Evolutionary conservation across 768 basidiomycete genomes (phyloP), one percentile per base, ranked within the genome.

Genomic region (Mycena olivaceomarginata): DNA sequence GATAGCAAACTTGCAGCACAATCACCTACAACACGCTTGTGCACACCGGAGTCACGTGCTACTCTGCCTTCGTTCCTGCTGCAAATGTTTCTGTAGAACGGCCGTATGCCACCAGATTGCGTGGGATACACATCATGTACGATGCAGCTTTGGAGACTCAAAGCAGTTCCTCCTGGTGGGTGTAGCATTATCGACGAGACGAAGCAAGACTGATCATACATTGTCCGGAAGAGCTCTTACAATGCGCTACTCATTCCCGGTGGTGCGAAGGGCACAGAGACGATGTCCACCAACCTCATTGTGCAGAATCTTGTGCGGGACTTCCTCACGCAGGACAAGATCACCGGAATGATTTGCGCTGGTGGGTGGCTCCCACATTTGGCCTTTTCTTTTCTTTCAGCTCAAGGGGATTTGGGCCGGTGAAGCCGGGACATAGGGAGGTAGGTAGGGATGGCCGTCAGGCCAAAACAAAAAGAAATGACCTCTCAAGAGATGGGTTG

Each of bases 211-310:
- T 1, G 5, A 31, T 46, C 7, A 48, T 48, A 5, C 5, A 1
- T 41, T 2, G 16, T 39, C 39, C 11, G 15, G 59, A 22, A 74
- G 67, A 31, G 45, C 16, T 43, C 67, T 66, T 95, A 91, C 75
- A 94, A 96, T n/a, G n/a, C n/a, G n/a, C n/a, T n/a, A n/a, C n/a
- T n/a, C 57, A 90, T 97, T 51, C 96, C 96, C 0, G 96, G 96
- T 2, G 96, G 96, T 6, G 91, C 94, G 9, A 92, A 93, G 82
- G 96, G 96, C 13, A 94, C 96, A 0, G 92, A 94, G 67, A 94
- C 93, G 0, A 92, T 97, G 57, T 92, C 95, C 0, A n/a, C n/a
- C n/a, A 92, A 89, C 68, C 80, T 85, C 22, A 86, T 84, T 2
- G 93, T 96, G 2, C 94, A 96, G 81, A 86, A 88, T 0, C 87